These are phyloP conservation scores for Singerocomus rubriflavus DNA, from an alignment of 1,284 basidiomycete species.

Conservation along the genomic window DNA sequence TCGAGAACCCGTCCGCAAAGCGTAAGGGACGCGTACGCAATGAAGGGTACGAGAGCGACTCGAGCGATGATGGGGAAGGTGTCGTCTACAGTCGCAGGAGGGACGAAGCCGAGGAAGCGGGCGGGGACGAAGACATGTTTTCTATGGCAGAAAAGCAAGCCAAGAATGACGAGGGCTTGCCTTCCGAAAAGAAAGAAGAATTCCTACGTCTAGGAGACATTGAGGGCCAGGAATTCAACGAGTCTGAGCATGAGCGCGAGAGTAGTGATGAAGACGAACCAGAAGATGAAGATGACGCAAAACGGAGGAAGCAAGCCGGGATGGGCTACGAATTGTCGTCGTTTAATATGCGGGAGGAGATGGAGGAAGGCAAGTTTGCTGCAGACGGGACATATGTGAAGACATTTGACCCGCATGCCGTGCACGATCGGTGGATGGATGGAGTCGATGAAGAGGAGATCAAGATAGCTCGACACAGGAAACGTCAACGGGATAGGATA, in stretches of 20 bases:
- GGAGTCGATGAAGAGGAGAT: conserved; percentile 86
- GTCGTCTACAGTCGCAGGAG: conserved; percentile 77
- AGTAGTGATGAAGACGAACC: conserved; percentile 55
- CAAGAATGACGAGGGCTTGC: conserved; percentile 35
- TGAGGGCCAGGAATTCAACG: conserved; percentile 89
- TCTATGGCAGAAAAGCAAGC: conserved; percentile 60
- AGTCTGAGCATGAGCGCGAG: conserved; percentile 46
- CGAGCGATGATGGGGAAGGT: conserved; percentile 88
- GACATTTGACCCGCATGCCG: conserved; percentile 85
- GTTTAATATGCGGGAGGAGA: conserved; percentile 99
- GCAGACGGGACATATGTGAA: conserved; percentile 89
- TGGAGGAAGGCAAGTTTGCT: conserved; percentile 96
- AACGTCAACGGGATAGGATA: conserved; percentile 64
- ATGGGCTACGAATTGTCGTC: conserved; percentile 94
- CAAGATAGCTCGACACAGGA: conserved; percentile 72
- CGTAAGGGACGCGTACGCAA: conserved; percentile 72
- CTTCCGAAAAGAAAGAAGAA: conserved; percentile 58
- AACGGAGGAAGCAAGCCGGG: conserved; percentile 71
- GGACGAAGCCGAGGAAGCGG: conserved; percentile 40
- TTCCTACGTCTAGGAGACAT: conserved; percentile 90
- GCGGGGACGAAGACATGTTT: conserved; percentile 86
- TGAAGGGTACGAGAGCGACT: conserved; percentile 93
- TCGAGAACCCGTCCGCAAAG: conserved; percentile 57
- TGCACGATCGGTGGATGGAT: conserved; percentile 95
- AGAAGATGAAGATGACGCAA: conserved; percentile 77